Conservation (phyloP, 2,329 filamentous ascomycete species). For the Pseudocercospora fuligena region DNA sequence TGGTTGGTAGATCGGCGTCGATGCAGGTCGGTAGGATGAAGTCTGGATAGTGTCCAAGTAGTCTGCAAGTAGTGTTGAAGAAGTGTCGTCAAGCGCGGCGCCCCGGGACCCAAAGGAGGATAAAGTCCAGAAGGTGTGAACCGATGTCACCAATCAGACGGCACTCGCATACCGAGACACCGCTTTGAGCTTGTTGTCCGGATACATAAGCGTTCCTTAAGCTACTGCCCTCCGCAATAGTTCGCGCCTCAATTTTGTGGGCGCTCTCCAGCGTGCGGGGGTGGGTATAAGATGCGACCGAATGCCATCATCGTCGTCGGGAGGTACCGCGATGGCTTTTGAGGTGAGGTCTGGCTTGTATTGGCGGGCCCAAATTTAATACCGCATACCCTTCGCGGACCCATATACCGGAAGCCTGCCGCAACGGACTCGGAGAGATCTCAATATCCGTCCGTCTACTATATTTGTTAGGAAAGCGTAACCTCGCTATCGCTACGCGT, state of each 20-base stretch:
- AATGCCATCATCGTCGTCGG: background rate
- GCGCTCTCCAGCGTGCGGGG: background rate
- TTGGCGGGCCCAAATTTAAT: too few species aligned
- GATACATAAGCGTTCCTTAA: background rate
- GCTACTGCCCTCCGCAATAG: constrained; percentile 8
- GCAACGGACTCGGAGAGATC: too few species aligned
- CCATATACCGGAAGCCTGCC: too few species aligned
- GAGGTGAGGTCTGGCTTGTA: background rate
- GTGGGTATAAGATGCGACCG: background rate
- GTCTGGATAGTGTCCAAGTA: constrained; percentile 7
- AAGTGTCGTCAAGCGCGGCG: background rate
- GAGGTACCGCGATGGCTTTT: background rate
- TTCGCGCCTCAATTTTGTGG: background rate
- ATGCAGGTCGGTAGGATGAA: constrained; percentile 7
- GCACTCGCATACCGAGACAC: background rate
- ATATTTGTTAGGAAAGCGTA: too few species aligned
- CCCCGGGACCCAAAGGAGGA: constrained; percentile 1
- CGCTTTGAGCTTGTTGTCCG: background rate
- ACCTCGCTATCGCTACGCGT: too few species aligned
- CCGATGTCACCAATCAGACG: constrained; percentile 11
- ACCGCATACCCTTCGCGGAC: too few species aligned
- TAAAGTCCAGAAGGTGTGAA: background rate
- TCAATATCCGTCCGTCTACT: too few species aligned
- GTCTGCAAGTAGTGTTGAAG: background rate
- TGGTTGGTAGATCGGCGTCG: constrained; percentile 8